Evolutionary conservation across 805 yeast species (phyloP).

Genomic region (Zygosaccharomyces bisporus): DNA sequence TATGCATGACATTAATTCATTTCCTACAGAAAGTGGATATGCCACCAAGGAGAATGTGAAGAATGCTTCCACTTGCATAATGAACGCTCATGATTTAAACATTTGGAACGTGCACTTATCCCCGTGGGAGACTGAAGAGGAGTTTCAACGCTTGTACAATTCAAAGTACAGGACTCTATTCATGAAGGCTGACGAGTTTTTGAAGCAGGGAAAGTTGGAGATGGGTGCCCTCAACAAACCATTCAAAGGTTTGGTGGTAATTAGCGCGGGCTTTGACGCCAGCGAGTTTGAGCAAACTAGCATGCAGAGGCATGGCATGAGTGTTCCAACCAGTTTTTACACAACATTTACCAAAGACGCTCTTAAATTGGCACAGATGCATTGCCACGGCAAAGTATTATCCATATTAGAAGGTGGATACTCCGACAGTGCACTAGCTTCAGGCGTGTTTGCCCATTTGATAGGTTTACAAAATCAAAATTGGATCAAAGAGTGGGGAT

Average conservation of each 20-base stretch:
- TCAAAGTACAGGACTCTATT: constrained; percentile 58
- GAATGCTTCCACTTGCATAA: constrained; percentile 74
- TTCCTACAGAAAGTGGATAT: constrained; percentile 76
- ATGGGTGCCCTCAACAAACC: constrained; percentile 41
- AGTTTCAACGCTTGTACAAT: constrained; percentile 59
- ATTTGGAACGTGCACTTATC: constrained; percentile 83
- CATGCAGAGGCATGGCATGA: constrained; percentile 81
- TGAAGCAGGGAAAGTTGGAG: constrained; percentile 46
- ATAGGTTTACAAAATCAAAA: constrained; percentile 58
- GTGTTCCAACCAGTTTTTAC: constrained; percentile 78
- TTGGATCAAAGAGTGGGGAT: constrained; percentile 67
- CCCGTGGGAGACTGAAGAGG: constrained; percentile 58
- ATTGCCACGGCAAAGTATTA: constrained; percentile 55
- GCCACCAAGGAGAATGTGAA: constrained; percentile 67
- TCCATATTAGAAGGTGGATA: constrained; percentile 84
- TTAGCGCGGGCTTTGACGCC: constrained; percentile 88
- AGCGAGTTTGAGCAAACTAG: constrained; percentile 76
- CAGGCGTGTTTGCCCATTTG: constrained; percentile 76
- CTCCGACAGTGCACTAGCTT: constrained; percentile 72
- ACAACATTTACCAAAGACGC: constrained; percentile 69
- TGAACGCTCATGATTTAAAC: constrained; percentile 69
- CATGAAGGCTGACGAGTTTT: constrained; percentile 62
- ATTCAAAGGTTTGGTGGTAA: constrained; percentile 57
- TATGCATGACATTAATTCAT: constrained; percentile 79
- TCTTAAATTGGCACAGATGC: constrained; percentile 60